Percentiles rank a stretch among this genome's conserved stretches.
phyloP scores from a whole-genome alignment of 805 yeast genomes.

The Yamadazyma akitaensis region DNA sequence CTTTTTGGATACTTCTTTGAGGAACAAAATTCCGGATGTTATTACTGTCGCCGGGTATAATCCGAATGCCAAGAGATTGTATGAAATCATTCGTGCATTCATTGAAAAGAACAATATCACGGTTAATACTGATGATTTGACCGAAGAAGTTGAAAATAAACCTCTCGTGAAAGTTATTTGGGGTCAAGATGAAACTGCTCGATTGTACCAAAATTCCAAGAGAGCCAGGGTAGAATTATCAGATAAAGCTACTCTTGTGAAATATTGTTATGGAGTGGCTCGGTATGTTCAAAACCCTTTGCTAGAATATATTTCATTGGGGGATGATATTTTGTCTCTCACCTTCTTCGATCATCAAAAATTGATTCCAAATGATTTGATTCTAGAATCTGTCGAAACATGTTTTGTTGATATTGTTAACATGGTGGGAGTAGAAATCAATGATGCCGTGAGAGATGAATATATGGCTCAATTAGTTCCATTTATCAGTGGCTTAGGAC shows the following conservation, averaged over 20 bases:
- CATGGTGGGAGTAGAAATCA: slow-evolving; percentile 90
- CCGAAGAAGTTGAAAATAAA: slow-evolving; percentile 29
- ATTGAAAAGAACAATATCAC: slow-evolving; percentile 53
- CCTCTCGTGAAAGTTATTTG: slow-evolving; percentile 68
- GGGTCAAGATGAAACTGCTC: slow-evolving; percentile 91
- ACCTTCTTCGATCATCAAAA: slow-evolving; percentile 72
- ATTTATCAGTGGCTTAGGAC: slow-evolving; percentile 89
- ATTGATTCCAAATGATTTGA: slow-evolving; percentile 59
- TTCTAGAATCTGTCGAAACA: slow-evolving; percentile 67
- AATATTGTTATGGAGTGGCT: slow-evolving; percentile 86
- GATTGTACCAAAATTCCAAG: slow-evolving; percentile 76
- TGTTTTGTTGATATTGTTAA: slow-evolving; percentile 88
- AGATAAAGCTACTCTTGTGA: slow-evolving; percentile 74
- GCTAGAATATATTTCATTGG: slow-evolving; percentile 79
- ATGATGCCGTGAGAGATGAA: slow-evolving; percentile 77
- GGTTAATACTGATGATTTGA: slow-evolving; percentile 48
- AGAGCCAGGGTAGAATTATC: slow-evolving; percentile 77
- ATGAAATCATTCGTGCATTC: slow-evolving; percentile 52
- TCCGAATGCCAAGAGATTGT: slow-evolving; percentile 63
- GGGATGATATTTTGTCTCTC: slow-evolving; percentile 67
- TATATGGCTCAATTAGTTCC: slow-evolving; percentile 70
- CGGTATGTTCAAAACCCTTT: slow-evolving; percentile 93
- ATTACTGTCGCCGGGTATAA: slow-evolving; percentile 87
- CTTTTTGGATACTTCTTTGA: slow-evolving; percentile 59
- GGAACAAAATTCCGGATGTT: slow-evolving; percentile 68